phyloP scores from a whole-genome alignment of 2,329 filamentous ascomycete genomes.

The Biscogniauxia marginata region DNA sequence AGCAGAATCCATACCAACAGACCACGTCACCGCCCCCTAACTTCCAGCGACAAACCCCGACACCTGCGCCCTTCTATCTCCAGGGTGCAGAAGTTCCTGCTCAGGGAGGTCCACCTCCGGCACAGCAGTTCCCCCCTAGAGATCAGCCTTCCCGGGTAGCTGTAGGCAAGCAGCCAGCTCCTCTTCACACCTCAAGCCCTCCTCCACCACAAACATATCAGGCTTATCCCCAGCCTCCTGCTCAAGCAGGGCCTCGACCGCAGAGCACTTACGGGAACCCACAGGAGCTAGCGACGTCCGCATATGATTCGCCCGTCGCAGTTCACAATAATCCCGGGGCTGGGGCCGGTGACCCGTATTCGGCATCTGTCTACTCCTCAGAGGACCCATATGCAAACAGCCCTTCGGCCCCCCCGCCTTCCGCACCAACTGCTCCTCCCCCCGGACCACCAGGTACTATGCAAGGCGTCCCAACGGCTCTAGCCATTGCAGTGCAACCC shows the following conservation, averaged over 20 bases:
- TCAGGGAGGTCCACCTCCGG: constrained; percentile 28
- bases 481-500: constrained; percentile 23
- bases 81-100: constrained; percentile 56
- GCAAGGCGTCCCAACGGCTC: constrained; percentile 25
- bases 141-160: constrained; percentile 51
- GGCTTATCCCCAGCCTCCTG: constrained; percentile 46
- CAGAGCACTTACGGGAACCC: constrained; percentile 69
- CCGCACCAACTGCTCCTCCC: constrained; percentile 30
- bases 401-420: constrained; percentile 27
- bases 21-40: constrained; percentile 50
- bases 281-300: constrained; percentile 75
- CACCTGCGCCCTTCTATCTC: constrained; percentile 64
- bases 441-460: constrained; percentile 25
- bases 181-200: constrained; percentile 51
- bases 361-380: constrained; percentile 47
- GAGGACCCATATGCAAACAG: constrained; percentile 42
- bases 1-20: constrained; percentile 44
- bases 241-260: constrained; percentile 51
- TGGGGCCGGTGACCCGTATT: constrained; percentile 42
- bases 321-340: constrained; percentile 40
- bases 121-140: constrained; percentile 51
- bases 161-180: constrained; percentile 47
- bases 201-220: constrained; percentile 45
- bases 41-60: constrained; percentile 53
- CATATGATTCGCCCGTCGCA: constrained; percentile 71